Evolutionary conservation across 495 filamentous ascomycete genomes (phyloP), one percentile per base, ranked within the genome.

Genomic region (Entonaema liquescens): DNA sequence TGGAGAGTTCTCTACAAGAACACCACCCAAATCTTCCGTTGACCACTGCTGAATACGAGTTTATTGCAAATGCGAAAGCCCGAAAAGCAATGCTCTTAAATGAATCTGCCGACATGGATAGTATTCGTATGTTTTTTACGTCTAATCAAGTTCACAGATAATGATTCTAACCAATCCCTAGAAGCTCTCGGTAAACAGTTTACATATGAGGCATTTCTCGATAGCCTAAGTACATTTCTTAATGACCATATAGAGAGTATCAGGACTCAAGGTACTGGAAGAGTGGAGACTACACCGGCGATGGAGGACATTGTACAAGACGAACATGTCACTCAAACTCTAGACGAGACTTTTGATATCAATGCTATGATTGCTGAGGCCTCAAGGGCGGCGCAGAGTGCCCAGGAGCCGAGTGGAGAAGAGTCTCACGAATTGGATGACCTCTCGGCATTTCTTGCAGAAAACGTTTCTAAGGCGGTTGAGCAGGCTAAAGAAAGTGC

Each of bases 121-220:
- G 81, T 40, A 84, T 92, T 63, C 73, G 79, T 85, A 75, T 62
- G 80, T 76, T 36, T 28, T 12, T n/a, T 31, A 60, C 5, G 31
- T 36, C 13, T 57, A 52, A 9, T 31, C 40, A 19, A 28, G 28
- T 8, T 7, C 3, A 19, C 33, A n/a, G 23, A 36, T n/a, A n/a
- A 33, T 28, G 29, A 49, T 58, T 59, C 77, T 82, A 67, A 83
- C 60, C 21, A 31, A 23, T 5, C 9, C 19, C 6, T 33, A 84
- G 87, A 81, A 59, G 81, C 82, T 19, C 79, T 97, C 26, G 88
- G 87, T 1, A 89, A 91, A 65, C 91, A 92, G 72, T 96, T 92
- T 73, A 87, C 91, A n/a, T 90, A 91, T 84, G 89, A 90, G 40
- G 90, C 92, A 31, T 94, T 97, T 65, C 81, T 95, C 11, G 85